These are phyloP conservation scores for Colletotrichum neosansevieriae DNA, from an alignment of 2,329 filamentous ascomycete genomes.

Conservation along the genomic window DNA sequence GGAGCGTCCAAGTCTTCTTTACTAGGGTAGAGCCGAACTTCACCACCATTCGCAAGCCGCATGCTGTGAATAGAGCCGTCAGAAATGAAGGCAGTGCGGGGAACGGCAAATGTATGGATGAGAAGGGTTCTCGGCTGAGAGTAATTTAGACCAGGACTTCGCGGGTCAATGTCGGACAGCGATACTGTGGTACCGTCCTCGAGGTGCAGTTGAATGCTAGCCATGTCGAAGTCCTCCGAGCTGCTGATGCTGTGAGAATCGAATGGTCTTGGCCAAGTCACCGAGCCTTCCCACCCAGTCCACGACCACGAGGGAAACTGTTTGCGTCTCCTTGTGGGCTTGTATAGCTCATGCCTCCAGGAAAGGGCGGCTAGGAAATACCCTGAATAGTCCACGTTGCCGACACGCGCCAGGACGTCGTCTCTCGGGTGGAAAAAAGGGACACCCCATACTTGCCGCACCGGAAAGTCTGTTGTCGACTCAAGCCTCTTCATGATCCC, in stretches of 20 bases:
- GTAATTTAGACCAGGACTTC: not conserved
- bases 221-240: not conserved
- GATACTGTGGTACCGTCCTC: conserved; percentile 13
- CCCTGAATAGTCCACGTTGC: conserved; percentile 1
- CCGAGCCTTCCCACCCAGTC: conserved; percentile 23
- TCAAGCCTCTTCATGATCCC: conserved; percentile 18
- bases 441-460: conserved; percentile 21
- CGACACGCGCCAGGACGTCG: not conserved
- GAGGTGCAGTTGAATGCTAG: conserved; percentile 11
- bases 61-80: conserved; percentile 12
- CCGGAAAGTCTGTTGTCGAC: conserved; percentile 1
- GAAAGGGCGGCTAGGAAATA: conserved; percentile 8
- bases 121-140: conserved; percentile 17
- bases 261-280: conserved; percentile 8
- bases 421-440: conserved; percentile 13
- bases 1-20: conserved; percentile 17
- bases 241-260: conserved; percentile 4
- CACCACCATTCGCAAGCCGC: conserved; percentile 17
- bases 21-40: conserved; percentile 17
- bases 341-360: conserved; percentile 23
- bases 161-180: conserved; percentile 7
- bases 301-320: conserved; percentile 26
- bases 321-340: conserved; percentile 15
- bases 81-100: conserved; percentile 18
- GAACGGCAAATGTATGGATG: conserved; percentile 7